Conservation (phyloP, 2,329 filamentous ascomycete species). For the Delphinella strobiligena region DNA sequence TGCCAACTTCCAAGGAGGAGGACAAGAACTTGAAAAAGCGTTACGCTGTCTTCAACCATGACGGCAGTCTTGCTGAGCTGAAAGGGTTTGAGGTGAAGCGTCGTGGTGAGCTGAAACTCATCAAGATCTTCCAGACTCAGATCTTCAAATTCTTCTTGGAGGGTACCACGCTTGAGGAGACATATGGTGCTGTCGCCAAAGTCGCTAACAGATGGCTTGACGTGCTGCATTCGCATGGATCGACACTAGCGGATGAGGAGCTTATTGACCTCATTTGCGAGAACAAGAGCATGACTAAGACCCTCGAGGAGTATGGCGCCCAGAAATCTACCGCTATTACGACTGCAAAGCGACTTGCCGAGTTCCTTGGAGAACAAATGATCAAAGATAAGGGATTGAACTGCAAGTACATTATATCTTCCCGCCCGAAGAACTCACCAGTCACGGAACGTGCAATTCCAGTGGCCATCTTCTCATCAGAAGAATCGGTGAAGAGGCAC, state of each 20-base stretch:
- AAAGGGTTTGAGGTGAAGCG: slow-evolving; percentile 98
- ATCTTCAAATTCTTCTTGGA: slow-evolving; percentile 99
- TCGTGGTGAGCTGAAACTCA: slow-evolving; percentile 93
- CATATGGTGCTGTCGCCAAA: slow-evolving; percentile 82
- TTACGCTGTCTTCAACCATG: slow-evolving; percentile 97
- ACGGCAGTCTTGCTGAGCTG: slow-evolving; percentile 85
- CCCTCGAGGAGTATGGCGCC: slow-evolving; percentile 83
- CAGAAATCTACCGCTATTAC: slow-evolving; percentile 99
- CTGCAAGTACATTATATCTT: slow-evolving; percentile 98
- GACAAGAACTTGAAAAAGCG: slow-evolving; percentile 99
- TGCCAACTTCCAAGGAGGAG: slow-evolving; percentile 96
- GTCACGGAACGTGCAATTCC: slow-evolving; percentile 92
- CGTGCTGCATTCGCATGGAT: slow-evolving; percentile 77
- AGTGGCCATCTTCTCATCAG: slow-evolving; percentile 93
- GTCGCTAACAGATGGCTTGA: slow-evolving; percentile 96
- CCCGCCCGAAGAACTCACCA: slow-evolving; percentile 72
- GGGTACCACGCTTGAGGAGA: slow-evolving; percentile 74
- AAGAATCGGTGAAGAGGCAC: slow-evolving; percentile 72
- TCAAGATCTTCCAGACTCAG: slow-evolving; percentile 98
- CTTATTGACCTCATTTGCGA: slow-evolving; percentile 99
- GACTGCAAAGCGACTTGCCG: slow-evolving; percentile 83
- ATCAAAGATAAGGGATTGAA: slow-evolving; percentile 98
- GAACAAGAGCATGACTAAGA: slow-evolving; percentile 96
- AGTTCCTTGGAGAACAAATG: slow-evolving; percentile 97
- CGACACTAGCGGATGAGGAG: slow-evolving; percentile 87